Base-by-base conservation (phyloP, 2,329 filamentous ascomycete species). In the Boeremia exigua region DNA sequence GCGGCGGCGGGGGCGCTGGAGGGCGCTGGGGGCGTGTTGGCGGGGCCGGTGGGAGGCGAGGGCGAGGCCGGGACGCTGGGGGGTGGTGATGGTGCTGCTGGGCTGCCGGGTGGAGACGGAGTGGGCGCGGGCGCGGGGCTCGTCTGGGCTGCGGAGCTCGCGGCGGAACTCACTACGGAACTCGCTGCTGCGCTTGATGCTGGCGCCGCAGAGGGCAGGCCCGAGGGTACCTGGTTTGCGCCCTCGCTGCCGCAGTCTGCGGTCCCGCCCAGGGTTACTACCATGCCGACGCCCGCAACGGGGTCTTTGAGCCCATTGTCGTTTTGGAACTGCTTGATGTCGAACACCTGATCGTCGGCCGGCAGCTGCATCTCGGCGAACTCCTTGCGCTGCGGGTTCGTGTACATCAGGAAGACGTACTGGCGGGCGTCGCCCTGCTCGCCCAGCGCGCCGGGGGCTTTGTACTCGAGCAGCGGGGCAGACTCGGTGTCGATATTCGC, bases 341-440 rank as follows among this genome's bases (percentile, higher is more conserved):
- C 65, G 32, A 75, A 72, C 9, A 50, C 40, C 30, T 66, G 64
- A 1, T 66, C 66, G 19, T 71, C 60, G 1, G 44, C 59, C 1
- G 71, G 72, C 6, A 72, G 9, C 45, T 70, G 59, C 50, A 74
- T 43, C 14, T 57, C 23, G 2, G 56, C 48, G 15, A 72, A 63
- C 28, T 67, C 48, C 19, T 61, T 49, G 6, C 63, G 51, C 29
- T 60, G 54, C 0, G 71, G 72, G 14, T 75, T 69, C 4, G 39
- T 56, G 23, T 70, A 75, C 68, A 75, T 62, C 23, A 75, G 48
- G 38, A 74, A 75, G 7, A 59, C 59, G 54, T 75, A 75, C 39
- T 72, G 66, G 11, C 19, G 19, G 19, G 19, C 19, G 19, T 23
- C 19, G 19, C 69, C 48, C 10, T 66, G 60, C 36, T 71, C 65